Evolutionary conservation across 495 filamentous ascomycete species (phyloP), one percentile per base, ranked within the genome.

Genomic region (Daldinia decipiens): DNA sequence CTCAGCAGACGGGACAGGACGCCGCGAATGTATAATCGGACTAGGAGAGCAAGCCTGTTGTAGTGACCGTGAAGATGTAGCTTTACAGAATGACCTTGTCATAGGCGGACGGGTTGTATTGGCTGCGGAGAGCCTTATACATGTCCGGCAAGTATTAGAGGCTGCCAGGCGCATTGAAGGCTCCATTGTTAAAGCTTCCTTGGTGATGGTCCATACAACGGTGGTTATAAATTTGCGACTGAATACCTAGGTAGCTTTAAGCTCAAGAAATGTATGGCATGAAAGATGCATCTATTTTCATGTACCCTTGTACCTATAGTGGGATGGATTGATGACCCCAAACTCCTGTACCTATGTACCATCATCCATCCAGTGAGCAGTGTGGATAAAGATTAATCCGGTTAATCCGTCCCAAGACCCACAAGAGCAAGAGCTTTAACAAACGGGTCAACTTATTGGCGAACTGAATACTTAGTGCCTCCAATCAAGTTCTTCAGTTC

Each of bases 91-190:
- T 1, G 73, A 52, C 24, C 62, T 67, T 12, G 62, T 59, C 34
- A 72, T 21, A 27, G 59, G 55, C 6, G 72, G 67, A 9, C 66
- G 68, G 39, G 73, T 43, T 39, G 65, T 55, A 53, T 70, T 63
- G 39, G 60, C 61, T 39, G 71, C 13, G 12, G 71, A 67, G 17
- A 70, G 59, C 13, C 65, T 72, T 17, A 72, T 17, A 39, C 75
- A 77, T 32, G 59, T 62, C 21, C 73, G 68, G 67, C 75, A 77
- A 58, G 73, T 68, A 59, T 67, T 62, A n/a, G 73, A 77, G 27
- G 65, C 68, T 17, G 63, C 70, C 27, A 62, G 71, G 17, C 71
- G 71, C 54, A 74, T 59, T 47, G 71, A 67, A 36, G 62, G 53
- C 58, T 77, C 75, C 75, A 77, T 77, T 19, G 9, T 72, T 43